These are phyloP conservation scores for Backusella luteola DNA, from an alignment of 192 early-diverging fungal species.

Conservation along the genomic window DNA sequence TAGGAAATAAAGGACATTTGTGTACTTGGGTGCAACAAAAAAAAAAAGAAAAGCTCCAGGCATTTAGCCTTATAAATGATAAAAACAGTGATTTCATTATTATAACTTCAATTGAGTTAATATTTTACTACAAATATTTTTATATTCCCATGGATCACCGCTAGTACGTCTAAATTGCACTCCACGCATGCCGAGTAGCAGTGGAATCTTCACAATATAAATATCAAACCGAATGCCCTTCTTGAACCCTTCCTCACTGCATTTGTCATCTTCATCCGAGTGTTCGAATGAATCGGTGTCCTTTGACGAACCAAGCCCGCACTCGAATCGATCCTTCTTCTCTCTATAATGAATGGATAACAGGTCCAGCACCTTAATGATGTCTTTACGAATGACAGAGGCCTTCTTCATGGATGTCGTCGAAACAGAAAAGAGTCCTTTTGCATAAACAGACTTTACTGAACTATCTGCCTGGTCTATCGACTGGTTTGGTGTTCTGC, in stretches of 20 bases:
- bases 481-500: not conserved
- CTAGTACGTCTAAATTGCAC: constrained; percentile 74
- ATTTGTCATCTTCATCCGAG: not conserved
- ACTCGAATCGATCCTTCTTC: not conserved
- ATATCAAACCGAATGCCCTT: constrained; percentile 61
- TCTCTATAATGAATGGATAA: not conserved
- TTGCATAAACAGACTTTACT: constrained; percentile 51
- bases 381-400: constrained; percentile 45
- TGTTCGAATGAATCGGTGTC: not conserved
- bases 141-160: constrained; percentile 73
- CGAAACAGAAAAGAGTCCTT: constrained; percentile 53
- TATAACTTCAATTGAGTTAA: constrained; percentile 59
- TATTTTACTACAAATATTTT: constrained; percentile 76
- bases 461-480: constrained; percentile 37
- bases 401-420: constrained; percentile 53
- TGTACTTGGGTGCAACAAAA: too few relatives aligned
- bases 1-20: too few relatives aligned
- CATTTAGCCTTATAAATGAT: too few relatives aligned
- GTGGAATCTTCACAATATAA: constrained; percentile 67
- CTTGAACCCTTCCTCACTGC: constrained; percentile 9
- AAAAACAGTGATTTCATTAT: too few relatives aligned
- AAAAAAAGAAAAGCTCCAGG: too few relatives aligned
- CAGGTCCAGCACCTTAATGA: constrained; percentile 42
- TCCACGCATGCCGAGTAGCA: constrained; percentile 68
- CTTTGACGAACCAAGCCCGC: not conserved